Conservation (phyloP, 306 rosid genomes). For the Cucurbita ficifolia region DNA sequence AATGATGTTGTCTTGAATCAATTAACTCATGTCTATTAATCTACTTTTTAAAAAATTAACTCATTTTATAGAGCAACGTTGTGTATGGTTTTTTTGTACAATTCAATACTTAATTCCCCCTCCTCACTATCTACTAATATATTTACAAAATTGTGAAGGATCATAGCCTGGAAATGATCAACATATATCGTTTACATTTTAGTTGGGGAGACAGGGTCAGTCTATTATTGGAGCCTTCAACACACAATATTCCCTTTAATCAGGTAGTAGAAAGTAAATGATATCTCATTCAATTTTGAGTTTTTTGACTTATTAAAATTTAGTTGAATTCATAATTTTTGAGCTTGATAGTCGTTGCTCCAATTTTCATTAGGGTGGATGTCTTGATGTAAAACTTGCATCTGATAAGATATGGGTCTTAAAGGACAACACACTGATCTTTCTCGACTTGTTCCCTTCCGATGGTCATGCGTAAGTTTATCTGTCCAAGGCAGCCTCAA, state of each 20-base stretch:
- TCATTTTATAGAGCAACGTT: too few relatives aligned
- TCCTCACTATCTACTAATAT: constrained; percentile 9
- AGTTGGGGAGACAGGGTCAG: constrained; percentile 39
- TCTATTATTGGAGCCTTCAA: constrained; percentile 45
- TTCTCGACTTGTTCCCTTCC: constrained; percentile 26
- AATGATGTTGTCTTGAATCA: background rate
- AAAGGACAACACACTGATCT: constrained; percentile 56
- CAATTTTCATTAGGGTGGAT: constrained; percentile 48
- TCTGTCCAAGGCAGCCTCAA: background rate
- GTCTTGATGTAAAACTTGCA: constrained; percentile 66
- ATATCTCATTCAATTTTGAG: constrained; percentile 6
- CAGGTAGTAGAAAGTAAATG: constrained; percentile 13
- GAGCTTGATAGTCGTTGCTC: constrained; percentile 12
- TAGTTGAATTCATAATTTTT: constrained; percentile 4
- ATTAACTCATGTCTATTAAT: background rate
- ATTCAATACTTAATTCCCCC: background rate
- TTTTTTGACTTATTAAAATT: background rate
- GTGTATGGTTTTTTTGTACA: background rate
- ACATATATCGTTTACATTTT: constrained; percentile 36
- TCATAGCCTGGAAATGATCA: constrained; percentile 35
- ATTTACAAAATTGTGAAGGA: constrained; percentile 35
- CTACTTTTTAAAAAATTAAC: too few relatives aligned
- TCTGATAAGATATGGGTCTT: constrained; percentile 73
- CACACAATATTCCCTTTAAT: constrained; percentile 40
- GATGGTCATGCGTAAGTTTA: constrained; percentile 36